Evolutionary conservation across 2,329 filamentous ascomycete species (phyloP).

Genomic region (Paraphaeosphaeria minitans): DNA sequence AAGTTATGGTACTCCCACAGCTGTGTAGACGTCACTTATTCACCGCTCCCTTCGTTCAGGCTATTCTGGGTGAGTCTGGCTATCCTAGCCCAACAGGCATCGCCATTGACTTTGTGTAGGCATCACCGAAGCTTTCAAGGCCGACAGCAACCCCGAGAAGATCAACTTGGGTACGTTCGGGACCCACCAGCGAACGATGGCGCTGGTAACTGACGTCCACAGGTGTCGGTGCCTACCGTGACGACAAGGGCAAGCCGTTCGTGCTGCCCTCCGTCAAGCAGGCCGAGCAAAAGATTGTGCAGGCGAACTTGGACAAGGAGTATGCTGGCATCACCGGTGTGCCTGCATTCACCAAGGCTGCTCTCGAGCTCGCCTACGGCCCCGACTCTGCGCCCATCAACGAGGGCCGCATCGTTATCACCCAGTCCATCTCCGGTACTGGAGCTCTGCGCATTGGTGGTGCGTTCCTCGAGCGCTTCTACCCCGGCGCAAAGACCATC

Average conservation of each 20-base stretch:
- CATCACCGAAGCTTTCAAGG: slow-evolving; percentile 99
- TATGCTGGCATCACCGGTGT: slow-evolving; percentile 95
- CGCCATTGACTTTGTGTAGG: slow-evolving; percentile 52
- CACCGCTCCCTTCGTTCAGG: slow-evolving; percentile 54
- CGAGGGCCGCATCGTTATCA: slow-evolving; percentile 81
- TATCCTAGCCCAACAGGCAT: not conserved
- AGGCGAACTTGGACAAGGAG: slow-evolving; percentile 86
- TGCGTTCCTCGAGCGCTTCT: slow-evolving; percentile 91
- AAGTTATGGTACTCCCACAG: slow-evolving; percentile 20
- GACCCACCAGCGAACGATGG: not conserved
- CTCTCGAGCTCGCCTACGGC: slow-evolving; percentile 89
- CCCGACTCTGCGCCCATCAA: slow-evolving; percentile 75
- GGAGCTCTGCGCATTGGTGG: slow-evolving; percentile 93
- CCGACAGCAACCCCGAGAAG: slow-evolving; percentile 90
- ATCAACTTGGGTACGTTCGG: slow-evolving; percentile 84
- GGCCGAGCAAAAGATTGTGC: slow-evolving; percentile 85
- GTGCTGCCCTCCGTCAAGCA: slow-evolving; percentile 91
- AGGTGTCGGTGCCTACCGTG: slow-evolving; percentile 97
- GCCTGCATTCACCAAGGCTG: slow-evolving; percentile 89
- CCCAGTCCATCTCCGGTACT: slow-evolving; percentile 97
- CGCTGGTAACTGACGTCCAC: slow-evolving; percentile 26
- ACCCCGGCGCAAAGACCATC: slow-evolving; percentile 89
- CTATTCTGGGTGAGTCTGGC: slow-evolving; percentile 71
- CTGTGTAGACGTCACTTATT: slow-evolving; percentile 17
- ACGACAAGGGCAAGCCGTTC: slow-evolving; percentile 97